Evolutionary conservation across 768 basidiomycete species (phyloP).

Genomic region (Amanita polypyramis): DNA sequence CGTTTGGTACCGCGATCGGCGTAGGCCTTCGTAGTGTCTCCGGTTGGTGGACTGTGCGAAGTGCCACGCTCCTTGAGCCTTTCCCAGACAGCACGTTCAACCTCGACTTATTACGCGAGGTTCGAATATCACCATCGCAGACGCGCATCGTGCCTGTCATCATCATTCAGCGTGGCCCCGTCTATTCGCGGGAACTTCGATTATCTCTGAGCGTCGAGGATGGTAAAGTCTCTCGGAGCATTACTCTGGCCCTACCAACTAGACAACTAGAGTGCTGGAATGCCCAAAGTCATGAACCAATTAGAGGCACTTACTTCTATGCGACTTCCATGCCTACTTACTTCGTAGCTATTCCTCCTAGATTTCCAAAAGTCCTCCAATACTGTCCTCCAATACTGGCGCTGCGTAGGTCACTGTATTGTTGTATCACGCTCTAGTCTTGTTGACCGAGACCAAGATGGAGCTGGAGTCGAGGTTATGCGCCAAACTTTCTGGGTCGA

Average conservation of each 20-base stretch:
- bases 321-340: constrained; percentile 41
- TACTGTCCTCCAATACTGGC: constrained; percentile 46
- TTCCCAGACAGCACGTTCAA: neutral
- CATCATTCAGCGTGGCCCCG: constrained; percentile 30
- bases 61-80: constrained; percentile 8
- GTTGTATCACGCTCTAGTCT: neutral
- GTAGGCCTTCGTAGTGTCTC: constrained; percentile 44
- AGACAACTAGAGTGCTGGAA: constrained; percentile 35
- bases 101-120: constrained; percentile 5
- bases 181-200: constrained; percentile 20
- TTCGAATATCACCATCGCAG: constrained; percentile 50
- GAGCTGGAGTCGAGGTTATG: constrained; percentile 75
- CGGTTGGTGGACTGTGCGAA: constrained; percentile 46
- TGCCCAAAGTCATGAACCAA: constrained; percentile 19
- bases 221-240: constrained; percentile 10
- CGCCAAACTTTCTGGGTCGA: constrained; percentile 46
- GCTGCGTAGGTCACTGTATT: constrained; percentile 36
- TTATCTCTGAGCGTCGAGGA: constrained; percentile 30
- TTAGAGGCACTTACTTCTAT: constrained; percentile 53
- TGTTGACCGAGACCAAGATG: constrained; percentile 39
- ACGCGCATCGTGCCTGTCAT: constrained; percentile 47
- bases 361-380: constrained; percentile 16
- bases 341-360: constrained; percentile 52
- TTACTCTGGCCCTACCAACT: constrained; percentile 28
- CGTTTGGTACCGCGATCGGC: constrained; percentile 65